Evolutionary conservation across 176 grass and related monocot species (phyloP), one percentile per base, ranked within the genome.

Genomic region (Lolium perenne): DNA sequence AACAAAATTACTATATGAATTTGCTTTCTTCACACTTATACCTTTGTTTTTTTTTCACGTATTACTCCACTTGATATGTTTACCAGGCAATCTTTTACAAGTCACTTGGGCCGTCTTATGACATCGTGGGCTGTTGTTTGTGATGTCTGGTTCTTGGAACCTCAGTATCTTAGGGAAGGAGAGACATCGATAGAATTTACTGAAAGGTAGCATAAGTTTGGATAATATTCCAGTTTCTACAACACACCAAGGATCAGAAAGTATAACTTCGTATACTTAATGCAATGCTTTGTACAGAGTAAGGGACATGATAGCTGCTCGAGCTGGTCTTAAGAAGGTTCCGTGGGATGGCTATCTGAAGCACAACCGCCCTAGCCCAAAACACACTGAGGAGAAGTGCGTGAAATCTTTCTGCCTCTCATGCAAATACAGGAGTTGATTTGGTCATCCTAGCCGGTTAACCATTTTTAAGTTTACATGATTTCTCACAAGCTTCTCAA

Each of bases 341-440:
- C 94, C 97, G 0, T 99, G 97, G 97, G 97, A 99, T 91, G 94
- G 97, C 57, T 99, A 99, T 90, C 90, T 99, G 79, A 99, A 99
- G 76, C 85, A 99, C 81, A 94, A 88, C 74, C 92, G 97, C 8
- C 97, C 97, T 50, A 99, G 97, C 54, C 97, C 97, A n/a, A 99
- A 99, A 72, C 94, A 94, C 40, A 96, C 92, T 0, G 97, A 99
- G 86, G 89, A 93, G 82, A 99, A 96, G 97, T 99, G 85, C 67
- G 92, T n/a, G 5, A 26, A 63, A 1, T 23, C 50, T 74, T 22
- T 15, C 46, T 47, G 8, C 38, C 13, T 18, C 54, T 26, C 14
- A 15, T 15, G n/a, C 25, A 48, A 74, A 48, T 74, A 74, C 20
- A 49, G 45, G 22, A 17, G 13, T 51, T 75, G 22, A 50, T 50